Conservation (phyloP, 495 filamentous ascomycete species). For the Penicillium cinerascens region DNA sequence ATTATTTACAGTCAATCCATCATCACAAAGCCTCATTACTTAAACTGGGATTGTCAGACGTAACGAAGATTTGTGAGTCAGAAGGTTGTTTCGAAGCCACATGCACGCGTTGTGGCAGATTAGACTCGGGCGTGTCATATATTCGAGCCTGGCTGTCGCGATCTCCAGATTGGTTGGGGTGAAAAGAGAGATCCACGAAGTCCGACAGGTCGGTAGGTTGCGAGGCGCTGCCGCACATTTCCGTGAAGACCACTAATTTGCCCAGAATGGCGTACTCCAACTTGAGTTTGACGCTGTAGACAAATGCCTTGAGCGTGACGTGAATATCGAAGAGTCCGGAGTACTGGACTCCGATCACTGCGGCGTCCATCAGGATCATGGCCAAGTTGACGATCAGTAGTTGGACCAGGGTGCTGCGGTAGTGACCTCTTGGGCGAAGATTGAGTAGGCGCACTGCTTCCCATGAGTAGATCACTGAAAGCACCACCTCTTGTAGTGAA, state of each 20-base stretch:
- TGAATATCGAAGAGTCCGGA: constrained; percentile 44
- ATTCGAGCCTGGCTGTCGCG: constrained; percentile 17
- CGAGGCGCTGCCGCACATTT: constrained; percentile 19
- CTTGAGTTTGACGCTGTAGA: constrained; percentile 57
- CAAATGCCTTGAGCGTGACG: constrained; percentile 47
- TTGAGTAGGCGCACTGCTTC: constrained; percentile 42
- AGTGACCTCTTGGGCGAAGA: constrained; percentile 26
- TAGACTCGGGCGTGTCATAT: constrained; percentile 2
- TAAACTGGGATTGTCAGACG: constrained; percentile 3
- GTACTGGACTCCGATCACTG: constrained; percentile 43
- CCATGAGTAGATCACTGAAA: constrained; percentile 51
- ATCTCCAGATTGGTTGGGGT: constrained; percentile 10
- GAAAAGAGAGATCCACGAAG: constrained; percentile 28
- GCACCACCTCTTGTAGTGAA: constrained; percentile 47
- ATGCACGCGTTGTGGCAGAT: neutral
- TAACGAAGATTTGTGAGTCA: constrained; percentile 5
- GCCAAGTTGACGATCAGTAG: constrained; percentile 49
- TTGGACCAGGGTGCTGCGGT: constrained; percentile 38
- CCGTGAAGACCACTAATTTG: constrained; percentile 34
- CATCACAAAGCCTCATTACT: constrained; percentile 2
- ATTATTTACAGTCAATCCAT: constrained; percentile 10
- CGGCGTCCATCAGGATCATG: constrained; percentile 45
- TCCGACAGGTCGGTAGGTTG: constrained; percentile 25
- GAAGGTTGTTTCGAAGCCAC: constrained; percentile 15
- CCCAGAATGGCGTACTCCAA: constrained; percentile 53